phyloP scores from a whole-genome alignment of 441 rosid species.

The Monsonia emarginata region DNA sequence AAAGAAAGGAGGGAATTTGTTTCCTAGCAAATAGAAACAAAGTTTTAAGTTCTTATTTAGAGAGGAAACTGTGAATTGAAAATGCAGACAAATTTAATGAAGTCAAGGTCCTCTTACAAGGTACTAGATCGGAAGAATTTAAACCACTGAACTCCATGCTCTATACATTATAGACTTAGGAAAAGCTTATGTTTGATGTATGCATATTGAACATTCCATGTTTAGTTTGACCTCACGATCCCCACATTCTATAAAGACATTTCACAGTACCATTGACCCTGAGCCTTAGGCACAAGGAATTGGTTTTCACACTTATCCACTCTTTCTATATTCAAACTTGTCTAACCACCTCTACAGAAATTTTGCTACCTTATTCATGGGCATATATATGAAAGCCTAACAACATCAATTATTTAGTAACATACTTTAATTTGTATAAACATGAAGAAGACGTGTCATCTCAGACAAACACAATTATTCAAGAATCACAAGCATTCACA shows the following conservation, averaged over 20 bases:
- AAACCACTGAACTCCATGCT: neutral
- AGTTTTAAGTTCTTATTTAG: too few species aligned
- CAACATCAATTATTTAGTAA: neutral
- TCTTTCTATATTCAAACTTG: neutral
- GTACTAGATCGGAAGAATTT: too few species aligned
- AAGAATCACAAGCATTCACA: neutral
- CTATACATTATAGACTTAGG: neutral
- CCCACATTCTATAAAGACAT: neutral
- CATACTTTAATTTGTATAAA: neutral
- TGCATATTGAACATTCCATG: constrained; percentile 2
- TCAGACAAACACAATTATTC: neutral
- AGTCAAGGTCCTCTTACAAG: too few species aligned
- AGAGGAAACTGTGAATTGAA: too few species aligned
- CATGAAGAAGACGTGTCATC: neutral
- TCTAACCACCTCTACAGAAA: neutral
- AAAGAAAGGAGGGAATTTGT: too few species aligned
- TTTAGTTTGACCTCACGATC: neutral
- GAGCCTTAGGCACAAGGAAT: neutral
- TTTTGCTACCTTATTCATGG: neutral
- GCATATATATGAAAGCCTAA: neutral
- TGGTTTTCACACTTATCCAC: neutral
- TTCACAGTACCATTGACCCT: constrained; percentile 2
- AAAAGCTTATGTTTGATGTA: neutral
- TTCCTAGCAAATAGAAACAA: too few species aligned
- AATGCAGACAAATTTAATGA: too few species aligned